Evolutionary conservation across 805 yeast genomes (phyloP), one percentile per base, ranked within the genome.

Genomic region (Ogataea salicorniae): DNA sequence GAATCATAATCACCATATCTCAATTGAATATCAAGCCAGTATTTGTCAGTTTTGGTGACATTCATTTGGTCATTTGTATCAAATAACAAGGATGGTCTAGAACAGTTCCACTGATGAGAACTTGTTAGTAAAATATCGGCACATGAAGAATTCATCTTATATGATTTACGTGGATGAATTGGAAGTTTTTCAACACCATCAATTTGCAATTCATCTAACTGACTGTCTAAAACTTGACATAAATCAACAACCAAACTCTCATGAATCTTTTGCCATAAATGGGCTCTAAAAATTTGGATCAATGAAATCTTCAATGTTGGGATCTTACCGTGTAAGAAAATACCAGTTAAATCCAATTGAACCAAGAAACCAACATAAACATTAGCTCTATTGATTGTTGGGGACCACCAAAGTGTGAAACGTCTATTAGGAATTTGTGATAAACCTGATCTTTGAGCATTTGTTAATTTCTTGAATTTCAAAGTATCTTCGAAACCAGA

Each of bases 321-420:
- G 54, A 94, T 94, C 66, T 94, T 94, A 56, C 99, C 99, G 63
- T 94, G 99, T 43, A 94, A 72, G 66, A 94, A 94, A 29, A 94
- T 92, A 59, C 99, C 99, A 0, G 99, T 94, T 61, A 94, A 72
- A 67, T 94, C 99, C 40, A 94, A 73, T 64, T 94, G 99, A 29
- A 94, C 99, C 60, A 91, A 74, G 71, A 94, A 94, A 26, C 99
- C 99, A 48, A 94, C 97, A 62, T 94, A 94, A 23, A 94, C 98
- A 61, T 94, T 94, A 6, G 99, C 99, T 54, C 99, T 79, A 61
- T 94, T 94, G 58, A 94, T 94, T 0, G 99, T 94, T 6, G 99
- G 99, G 0, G 97, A 90, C 99, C 99, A 94, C 99, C 99, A 94
- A 31, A 94, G 71, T 0, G 99, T 94, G 63, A 94, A 94, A 41